phyloP scores from a whole-genome alignment of 169 alveolate genomes.

The Pseudocohnilembus persalinus region DNA sequence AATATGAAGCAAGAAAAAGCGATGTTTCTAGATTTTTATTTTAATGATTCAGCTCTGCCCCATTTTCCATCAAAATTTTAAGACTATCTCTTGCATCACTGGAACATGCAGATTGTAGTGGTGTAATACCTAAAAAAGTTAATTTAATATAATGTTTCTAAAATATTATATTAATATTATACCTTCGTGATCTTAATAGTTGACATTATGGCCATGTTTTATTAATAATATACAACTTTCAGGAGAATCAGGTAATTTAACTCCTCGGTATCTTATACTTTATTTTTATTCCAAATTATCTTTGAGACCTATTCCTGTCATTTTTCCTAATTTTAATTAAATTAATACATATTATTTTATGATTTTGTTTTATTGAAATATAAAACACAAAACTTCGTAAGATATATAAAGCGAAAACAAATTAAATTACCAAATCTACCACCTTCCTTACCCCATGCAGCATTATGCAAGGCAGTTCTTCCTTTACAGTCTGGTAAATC shows the following conservation, averaged over 20 bases:
- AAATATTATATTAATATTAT: too few species aligned
- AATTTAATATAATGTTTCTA: too few species aligned
- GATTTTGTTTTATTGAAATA: too few species aligned
- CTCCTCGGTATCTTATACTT: slow-evolving; percentile 17
- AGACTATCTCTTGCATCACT: slow-evolving; percentile 39
- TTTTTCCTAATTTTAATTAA: neutral
- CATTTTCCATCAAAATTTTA: slow-evolving; percentile 25
- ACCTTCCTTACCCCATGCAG: slow-evolving; percentile 45
- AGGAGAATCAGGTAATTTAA: slow-evolving; percentile 18
- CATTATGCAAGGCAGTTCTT: slow-evolving; percentile 47
- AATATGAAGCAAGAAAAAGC: slow-evolving; percentile 26
- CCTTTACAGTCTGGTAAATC: slow-evolving; percentile 34
- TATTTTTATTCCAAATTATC: neutral
- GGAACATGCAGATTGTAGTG: slow-evolving; percentile 30
- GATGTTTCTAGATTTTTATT: slow-evolving; percentile 43
- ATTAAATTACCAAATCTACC: slow-evolving; percentile 34
- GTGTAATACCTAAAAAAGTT: too few species aligned
- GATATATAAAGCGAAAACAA: too few species aligned
- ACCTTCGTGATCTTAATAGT: slow-evolving; percentile 30
- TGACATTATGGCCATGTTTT: slow-evolving; percentile 28
- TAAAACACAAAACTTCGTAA: neutral
- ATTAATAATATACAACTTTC: neutral
- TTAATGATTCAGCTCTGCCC: slow-evolving; percentile 23
- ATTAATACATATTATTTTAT: too few species aligned
- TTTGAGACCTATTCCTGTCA: neutral